Percentiles rank a stretch among this genome's conserved stretches.
These are phyloP conservation scores for Penicillium pancosmium DNA, from an alignment of 495 filamentous ascomycete genomes.

Conservation along the genomic window DNA sequence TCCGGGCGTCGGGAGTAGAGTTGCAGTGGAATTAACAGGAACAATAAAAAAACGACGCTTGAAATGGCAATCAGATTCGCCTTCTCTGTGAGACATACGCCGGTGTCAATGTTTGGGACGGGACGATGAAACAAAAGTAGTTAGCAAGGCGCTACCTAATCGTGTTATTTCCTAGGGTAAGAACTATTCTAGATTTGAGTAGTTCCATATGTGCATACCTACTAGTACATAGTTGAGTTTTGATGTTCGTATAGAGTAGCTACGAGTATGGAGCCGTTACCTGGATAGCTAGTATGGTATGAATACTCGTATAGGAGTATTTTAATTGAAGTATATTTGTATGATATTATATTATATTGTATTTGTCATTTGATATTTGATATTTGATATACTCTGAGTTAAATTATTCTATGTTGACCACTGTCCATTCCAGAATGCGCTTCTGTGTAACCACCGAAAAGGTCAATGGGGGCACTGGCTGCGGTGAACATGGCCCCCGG, in stretches of 20 bases:
- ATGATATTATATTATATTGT: no score
- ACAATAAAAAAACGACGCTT: not conserved
- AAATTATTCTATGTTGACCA: no score
- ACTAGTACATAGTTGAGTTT: no score
- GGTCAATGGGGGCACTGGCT: slow-evolving; percentile 1
- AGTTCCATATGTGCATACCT: no score
- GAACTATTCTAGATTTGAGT: no score
- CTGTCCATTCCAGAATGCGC: not conserved
- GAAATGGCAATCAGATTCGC: not conserved
- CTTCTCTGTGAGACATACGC: not conserved
- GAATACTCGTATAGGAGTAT: no score
- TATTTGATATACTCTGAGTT: not conserved
- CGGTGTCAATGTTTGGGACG: not conserved
- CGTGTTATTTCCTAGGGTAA: no score
- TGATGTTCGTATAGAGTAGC: no score
- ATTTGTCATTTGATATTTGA: not conserved
- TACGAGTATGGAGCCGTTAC: no score
- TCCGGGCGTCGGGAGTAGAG: not conserved
- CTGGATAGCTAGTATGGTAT: no score
- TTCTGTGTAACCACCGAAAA: not conserved
- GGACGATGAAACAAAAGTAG: not conserved
- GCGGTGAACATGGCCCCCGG: not conserved
- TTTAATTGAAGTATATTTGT: no score
- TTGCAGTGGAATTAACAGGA: not conserved
- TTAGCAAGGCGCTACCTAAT: no score